Evolutionary conservation across 371 early-diverging fungal genomes (phyloP).

Genomic region (Entomophthora muscae): DNA sequence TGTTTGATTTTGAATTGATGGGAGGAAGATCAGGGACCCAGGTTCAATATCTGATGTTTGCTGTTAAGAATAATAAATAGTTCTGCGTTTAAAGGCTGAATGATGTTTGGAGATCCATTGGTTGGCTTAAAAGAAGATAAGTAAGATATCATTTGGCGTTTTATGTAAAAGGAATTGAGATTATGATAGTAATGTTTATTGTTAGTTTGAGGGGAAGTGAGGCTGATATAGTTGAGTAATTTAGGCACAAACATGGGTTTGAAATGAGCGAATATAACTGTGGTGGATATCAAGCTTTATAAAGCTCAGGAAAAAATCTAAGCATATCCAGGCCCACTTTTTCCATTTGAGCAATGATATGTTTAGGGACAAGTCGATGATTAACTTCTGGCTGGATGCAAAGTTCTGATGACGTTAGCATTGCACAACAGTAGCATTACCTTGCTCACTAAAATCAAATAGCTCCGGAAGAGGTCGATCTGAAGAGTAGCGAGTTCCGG

Average conservation of each 20-base stretch:
- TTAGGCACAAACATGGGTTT: not conserved
- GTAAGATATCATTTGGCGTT: too few species aligned
- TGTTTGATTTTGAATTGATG: too few species aligned
- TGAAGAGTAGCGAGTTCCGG: slow-evolving; percentile 55
- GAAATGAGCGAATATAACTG: not conserved
- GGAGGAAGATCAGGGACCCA: too few species aligned
- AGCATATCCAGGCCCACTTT: slow-evolving; percentile 8
- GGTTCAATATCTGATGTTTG: too few species aligned
- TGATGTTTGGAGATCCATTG: too few species aligned
- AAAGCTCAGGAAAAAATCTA: slow-evolving; percentile 7
- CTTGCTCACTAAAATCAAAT: slow-evolving; percentile 76
- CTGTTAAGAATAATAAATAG: too few species aligned
- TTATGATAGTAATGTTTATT: too few species aligned
- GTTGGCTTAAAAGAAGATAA: too few species aligned
- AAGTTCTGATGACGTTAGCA: not conserved
- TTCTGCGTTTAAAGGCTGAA: too few species aligned
- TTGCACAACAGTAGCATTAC: slow-evolving; percentile 19
- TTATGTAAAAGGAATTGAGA: too few species aligned
- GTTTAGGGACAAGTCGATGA: slow-evolving; percentile 5
- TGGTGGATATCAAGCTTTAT: not conserved
- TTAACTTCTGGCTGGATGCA: slow-evolving; percentile 8
- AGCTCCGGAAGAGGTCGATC: slow-evolving; percentile 70
- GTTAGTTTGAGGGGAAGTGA: not conserved
- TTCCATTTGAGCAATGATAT: slow-evolving; percentile 8
- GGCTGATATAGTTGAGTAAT: not conserved